Percentiles rank a stretch among this genome's conserved stretches.
These are phyloP conservation scores for Plectosphaerella plurivora DNA, from an alignment of 2,329 filamentous ascomycete species.

Conservation along the genomic window DNA sequence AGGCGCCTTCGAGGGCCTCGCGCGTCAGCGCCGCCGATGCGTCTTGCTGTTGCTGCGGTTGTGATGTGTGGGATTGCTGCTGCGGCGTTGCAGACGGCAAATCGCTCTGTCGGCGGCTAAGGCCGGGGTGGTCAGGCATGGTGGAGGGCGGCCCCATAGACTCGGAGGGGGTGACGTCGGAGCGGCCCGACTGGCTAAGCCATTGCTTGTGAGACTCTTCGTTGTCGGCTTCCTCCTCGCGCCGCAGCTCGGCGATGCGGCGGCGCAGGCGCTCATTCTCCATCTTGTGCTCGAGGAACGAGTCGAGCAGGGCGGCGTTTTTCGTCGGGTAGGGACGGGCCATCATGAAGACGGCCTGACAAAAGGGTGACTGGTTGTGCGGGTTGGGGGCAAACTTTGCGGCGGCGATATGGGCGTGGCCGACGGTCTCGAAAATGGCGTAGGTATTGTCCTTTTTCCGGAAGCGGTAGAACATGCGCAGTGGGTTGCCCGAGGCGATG, in stretches of 20 bases:
- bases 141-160: constrained; percentile 30
- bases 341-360: constrained; percentile 92
- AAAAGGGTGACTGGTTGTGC: constrained; percentile 64
- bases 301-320: constrained; percentile 80
- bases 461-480: constrained; percentile 85
- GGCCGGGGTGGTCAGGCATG: constrained; percentile 12
- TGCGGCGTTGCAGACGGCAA: background rate
- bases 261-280: constrained; percentile 86
- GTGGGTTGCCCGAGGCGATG: constrained; percentile 71
- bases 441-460: constrained; percentile 69
- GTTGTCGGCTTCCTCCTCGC: constrained; percentile 78
- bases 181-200: constrained; percentile 51
- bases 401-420: constrained; percentile 80
- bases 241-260: constrained; percentile 77
- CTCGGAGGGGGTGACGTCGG: constrained; percentile 49
- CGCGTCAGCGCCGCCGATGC: constrained; percentile 63
- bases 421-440: constrained; percentile 84
- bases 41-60: constrained; percentile 66
- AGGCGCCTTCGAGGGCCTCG: constrained; percentile 73
- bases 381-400: constrained; percentile 60
- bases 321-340: constrained; percentile 84
- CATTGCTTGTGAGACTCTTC: constrained; percentile 62
- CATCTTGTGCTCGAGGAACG: constrained; percentile 93
- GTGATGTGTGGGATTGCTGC: constrained; percentile 36
- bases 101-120: constrained; percentile 22